Base-by-base conservation (phyloP, 805 yeast genomes). In the Cyberlindnera mrakii region DNA sequence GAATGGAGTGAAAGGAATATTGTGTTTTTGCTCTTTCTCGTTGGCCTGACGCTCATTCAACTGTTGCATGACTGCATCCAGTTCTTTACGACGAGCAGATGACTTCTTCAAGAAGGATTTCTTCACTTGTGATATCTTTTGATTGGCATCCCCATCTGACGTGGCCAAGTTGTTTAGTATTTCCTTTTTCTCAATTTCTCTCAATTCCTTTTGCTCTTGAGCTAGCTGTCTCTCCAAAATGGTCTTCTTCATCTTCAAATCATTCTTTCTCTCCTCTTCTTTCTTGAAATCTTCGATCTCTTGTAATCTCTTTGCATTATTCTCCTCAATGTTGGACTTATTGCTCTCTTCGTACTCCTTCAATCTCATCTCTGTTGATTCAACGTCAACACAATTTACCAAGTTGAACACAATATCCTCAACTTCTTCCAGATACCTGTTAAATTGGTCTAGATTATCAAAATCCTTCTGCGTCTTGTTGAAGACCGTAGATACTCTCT, bases 1-100 rank as follows among this genome's bases (percentile, higher is more conserved):
- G 65, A 91, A 91, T 8, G 98, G 98, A 10, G 98, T 89, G 62
- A 90, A 91, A 15, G 98, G 98, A 6, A 73, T 67, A 14, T 59
- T 55, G 29, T 37, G 40, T 48, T 46, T 35, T 18, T 35, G 27
- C 15, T 42, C 41, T 20, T 41, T 29, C 6, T 34, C 39, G n/a
- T 42, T 34, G 14, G 59, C 55, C 23, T 63, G 59, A 50, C 63
- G 63, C 23, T 58, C 61, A 35, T 60, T 56, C 37, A 67, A 44
- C 11, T 66, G 66, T 39, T 66, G 62, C 43, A 67, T 64, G 17
- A 67, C 53, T 37, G 67, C 72, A 35, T 66, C 66, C 37, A 68
- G 43, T 44, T 60, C 80, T 46, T 76, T 74, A 51, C 84, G 72
- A 57, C 89, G 72, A 30, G 79, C 78, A 15, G 82, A 72, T 0